Evolutionary conservation across 139 green algal genomes (phyloP), one percentile per base, ranked within the genome.

Genomic region (Chlamydomonas sp.): DNA sequence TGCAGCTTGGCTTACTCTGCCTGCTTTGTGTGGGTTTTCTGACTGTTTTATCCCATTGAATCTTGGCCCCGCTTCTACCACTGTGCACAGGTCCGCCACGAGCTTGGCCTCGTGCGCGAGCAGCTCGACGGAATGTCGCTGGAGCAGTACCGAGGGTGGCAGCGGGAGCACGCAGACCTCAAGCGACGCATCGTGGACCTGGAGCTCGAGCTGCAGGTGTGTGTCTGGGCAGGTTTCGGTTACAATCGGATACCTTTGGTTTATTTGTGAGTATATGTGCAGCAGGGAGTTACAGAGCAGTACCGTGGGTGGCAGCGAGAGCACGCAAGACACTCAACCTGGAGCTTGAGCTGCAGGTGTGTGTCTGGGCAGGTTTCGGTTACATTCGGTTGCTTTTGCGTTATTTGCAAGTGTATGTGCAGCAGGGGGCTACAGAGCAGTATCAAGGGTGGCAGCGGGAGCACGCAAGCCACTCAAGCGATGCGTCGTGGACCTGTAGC

Each of bases 61-160:
- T 16, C 22, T 24, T 26, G 20, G 8, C 20, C 28, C 30, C 10
- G 37, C 26, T 48, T 65, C 60, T 49, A 31, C 5, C 1, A 24
- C 47, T 22, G 61, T 8, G 2, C 24, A 3, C 5, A 76, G 34
- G 62, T 79, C 28, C 73, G 75, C 10, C 33, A 60, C 30, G 69
- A 75, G 79, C 76, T 83, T 70, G 63, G 29, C 8, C 35, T 64
- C 33, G 65, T 72, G 54, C 73, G 72, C 4, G 59, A 73, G 37
- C 54, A 70, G 75, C 74, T 83, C 64, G 75, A 88, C 59, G 75
- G 83, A 20, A 79, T 86, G 74, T 71, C 65, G 31, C 61, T 65
- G n/a, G 69, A 83, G 59, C 64, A 79, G 10, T 79, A 86, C 65
- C 60, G 61, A 2, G 31, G 30, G 24, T 70, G 79, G 72, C 74